phyloP scores from a whole-genome alignment of 176 grass and related monocot genomes.

The Puya raimondii region DNA sequence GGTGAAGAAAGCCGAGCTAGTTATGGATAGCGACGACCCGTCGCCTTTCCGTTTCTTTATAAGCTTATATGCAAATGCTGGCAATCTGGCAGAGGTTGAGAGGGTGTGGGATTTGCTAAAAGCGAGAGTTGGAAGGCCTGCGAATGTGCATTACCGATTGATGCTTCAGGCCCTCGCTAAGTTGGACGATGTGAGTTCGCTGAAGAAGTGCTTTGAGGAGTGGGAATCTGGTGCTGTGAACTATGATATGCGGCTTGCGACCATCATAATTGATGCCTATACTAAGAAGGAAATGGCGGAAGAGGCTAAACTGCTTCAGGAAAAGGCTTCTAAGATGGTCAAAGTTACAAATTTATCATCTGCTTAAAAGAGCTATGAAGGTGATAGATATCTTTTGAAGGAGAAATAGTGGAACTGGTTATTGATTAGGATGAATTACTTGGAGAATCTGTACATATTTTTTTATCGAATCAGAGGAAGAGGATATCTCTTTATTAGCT shows the following conservation, averaged over 20 bases:
- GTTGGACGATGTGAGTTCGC: not conserved
- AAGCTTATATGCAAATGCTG: slow-evolving; percentile 10
- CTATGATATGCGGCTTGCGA: slow-evolving; percentile 7
- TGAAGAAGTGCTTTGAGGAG: slow-evolving; percentile 6
- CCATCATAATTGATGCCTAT: not conserved
- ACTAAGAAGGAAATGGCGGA: too few species aligned
- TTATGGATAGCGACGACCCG: not conserved
- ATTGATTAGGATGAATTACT: too few species aligned
- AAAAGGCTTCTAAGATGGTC: too few species aligned
- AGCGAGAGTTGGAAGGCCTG: slow-evolving; percentile 1
- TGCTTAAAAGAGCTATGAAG: too few species aligned
- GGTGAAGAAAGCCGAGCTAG: slow-evolving; percentile 14
- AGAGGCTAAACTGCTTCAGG: too few species aligned
- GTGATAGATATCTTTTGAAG: too few species aligned
- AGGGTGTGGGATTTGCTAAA: slow-evolving; percentile 6
- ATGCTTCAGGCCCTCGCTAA: slow-evolving; percentile 14
- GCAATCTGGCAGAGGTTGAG: slow-evolving; percentile 2
- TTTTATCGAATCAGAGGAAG: too few species aligned
- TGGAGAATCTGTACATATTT: too few species aligned
- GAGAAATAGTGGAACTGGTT: too few species aligned
- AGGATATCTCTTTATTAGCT: too few species aligned
- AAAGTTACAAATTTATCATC: too few species aligned
- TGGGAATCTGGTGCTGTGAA: slow-evolving; percentile 7
- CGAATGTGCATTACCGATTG: not conserved
- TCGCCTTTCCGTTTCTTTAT: slow-evolving; percentile 8